Base-by-base conservation (phyloP, 2,329 filamentous ascomycete species). In the Cladosporium sp. region DNA sequence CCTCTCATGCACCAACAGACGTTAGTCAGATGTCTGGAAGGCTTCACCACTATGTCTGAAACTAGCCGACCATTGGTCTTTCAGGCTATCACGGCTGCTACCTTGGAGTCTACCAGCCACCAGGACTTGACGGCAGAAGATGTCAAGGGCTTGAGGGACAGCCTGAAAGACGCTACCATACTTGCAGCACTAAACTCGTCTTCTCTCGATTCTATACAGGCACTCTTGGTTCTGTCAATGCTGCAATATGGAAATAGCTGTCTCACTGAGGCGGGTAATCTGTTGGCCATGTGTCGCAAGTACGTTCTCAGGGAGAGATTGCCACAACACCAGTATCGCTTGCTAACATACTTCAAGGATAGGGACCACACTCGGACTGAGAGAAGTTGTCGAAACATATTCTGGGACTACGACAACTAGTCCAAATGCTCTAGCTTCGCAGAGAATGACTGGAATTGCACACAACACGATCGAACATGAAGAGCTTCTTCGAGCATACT, bases 401-500 rank as follows among this genome's bases (percentile, higher is more conserved):
- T 54, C 51, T 32, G 26, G 26, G 5, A 54, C 51, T 21, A 54
- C 51, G 13, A 54, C 26, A 10, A 54, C 51, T 21, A 54, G 51
- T 10, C 51, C 51, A 13, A 26, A 54, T 7, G 51, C 51, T 32
- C 10, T 54, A 11, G 51, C 51, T n/a, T 28, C 18, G n/a, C 61
- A 63, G 23, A 56, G 65, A 21, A 58, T 64, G 56, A 58, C 65
- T 4, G 57, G 57, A n/a, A 54, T 60, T 36, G 64, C 62, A 13
- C 69, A 70, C 16, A 74, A 74, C 1, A 65, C 76, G 1, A 73
- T 78, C 18, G 73, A 76, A 28, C 71, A 72, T 32, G 76, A 78
- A 68, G 76, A 77, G 64, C 70, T 71, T 34, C 75, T 77, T 21
- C 70, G 76, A 65, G 76, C 76, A 30, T 78, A 76, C 64, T 78